phyloP scores from a whole-genome alignment of 2,329 filamentous ascomycete genomes.

The Clarireedia paspali region DNA sequence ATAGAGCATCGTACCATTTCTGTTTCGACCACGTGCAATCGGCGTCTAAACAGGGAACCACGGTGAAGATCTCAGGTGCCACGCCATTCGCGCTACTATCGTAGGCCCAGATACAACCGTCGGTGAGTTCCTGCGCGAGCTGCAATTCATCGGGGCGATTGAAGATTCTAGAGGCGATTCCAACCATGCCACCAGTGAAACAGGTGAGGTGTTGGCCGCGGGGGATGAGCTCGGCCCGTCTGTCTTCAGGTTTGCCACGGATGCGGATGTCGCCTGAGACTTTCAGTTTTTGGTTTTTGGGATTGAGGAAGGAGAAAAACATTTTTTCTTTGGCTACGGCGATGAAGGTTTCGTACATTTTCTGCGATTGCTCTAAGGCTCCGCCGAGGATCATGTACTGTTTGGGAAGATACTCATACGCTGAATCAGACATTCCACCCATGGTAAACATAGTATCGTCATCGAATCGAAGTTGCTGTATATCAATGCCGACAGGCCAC shows the following conservation, averaged over 20 bases:
- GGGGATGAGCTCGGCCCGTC: slow-evolving; percentile 34
- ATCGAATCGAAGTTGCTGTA: slow-evolving; percentile 40
- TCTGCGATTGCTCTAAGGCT: slow-evolving; percentile 14
- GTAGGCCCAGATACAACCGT: slow-evolving; percentile 59
- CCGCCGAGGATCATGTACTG: slow-evolving; percentile 27
- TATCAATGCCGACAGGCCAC: slow-evolving; percentile 51
- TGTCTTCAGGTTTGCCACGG: slow-evolving; percentile 30
- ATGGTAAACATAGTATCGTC: slow-evolving; percentile 46
- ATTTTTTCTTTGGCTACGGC: slow-evolving; percentile 38
- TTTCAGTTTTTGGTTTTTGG: slow-evolving; percentile 33
- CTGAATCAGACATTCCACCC: slow-evolving; percentile 49
- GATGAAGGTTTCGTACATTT: slow-evolving; percentile 39
- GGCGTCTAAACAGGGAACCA: slow-evolving; percentile 20
- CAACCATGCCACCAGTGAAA: slow-evolving; percentile 66
- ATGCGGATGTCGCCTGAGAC: slow-evolving; percentile 40
- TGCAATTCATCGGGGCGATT: slow-evolving; percentile 44
- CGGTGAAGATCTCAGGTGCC: slow-evolving; percentile 52
- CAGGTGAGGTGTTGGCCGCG: slow-evolving; percentile 60
- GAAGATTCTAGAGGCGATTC: slow-evolving; percentile 57
- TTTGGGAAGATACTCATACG: slow-evolving; percentile 60
- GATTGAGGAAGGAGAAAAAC: slow-evolving; percentile 39
- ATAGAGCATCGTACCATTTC: slow-evolving; percentile 39
- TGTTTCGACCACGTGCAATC: slow-evolving; percentile 34
- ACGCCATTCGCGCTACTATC: slow-evolving; percentile 47
- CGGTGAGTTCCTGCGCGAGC: slow-evolving; percentile 48